phyloP scores from a whole-genome alignment of 768 basidiomycete genomes.

The Phaffia tasmanica region DNA sequence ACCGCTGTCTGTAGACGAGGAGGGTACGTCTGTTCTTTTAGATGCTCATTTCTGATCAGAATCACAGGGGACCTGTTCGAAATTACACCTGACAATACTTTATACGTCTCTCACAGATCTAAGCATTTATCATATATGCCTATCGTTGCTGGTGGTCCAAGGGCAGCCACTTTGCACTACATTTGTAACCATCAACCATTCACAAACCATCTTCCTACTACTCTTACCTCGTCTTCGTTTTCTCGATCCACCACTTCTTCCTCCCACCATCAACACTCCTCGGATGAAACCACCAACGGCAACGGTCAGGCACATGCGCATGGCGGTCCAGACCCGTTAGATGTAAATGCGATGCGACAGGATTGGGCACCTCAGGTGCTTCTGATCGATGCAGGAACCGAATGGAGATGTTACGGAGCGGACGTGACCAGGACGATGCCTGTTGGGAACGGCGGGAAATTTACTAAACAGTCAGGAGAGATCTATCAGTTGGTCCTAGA shows the following conservation, averaged over 20 bases:
- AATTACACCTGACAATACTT: neutral
- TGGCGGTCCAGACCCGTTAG: slow-evolving; percentile 29
- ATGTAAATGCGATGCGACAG: slow-evolving; percentile 36
- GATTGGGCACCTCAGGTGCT: slow-evolving; percentile 56
- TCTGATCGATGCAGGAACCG: slow-evolving; percentile 89
- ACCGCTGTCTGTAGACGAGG: slow-evolving; percentile 69
- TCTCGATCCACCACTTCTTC: slow-evolving; percentile 28
- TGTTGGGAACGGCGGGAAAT: slow-evolving; percentile 84
- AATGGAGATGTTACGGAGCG: slow-evolving; percentile 60
- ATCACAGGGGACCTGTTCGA: no score
- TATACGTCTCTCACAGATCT: slow-evolving; percentile 44
- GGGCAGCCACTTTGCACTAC: slow-evolving; percentile 86
- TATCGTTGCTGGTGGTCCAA: slow-evolving; percentile 74
- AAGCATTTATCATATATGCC: slow-evolving; percentile 83
- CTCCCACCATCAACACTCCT: neutral
- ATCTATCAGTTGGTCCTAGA: slow-evolving; percentile 79
- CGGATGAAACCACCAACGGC: neutral
- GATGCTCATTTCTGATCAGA: neutral
- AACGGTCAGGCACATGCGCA: slow-evolving; percentile 13
- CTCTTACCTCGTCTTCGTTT: slow-evolving; percentile 26
- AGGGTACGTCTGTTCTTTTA: slow-evolving; percentile 1
- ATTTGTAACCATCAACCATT: slow-evolving; percentile 54
- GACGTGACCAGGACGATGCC: slow-evolving; percentile 49
- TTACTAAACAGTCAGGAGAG: slow-evolving; percentile 63
- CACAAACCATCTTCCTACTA: slow-evolving; percentile 32